Base-by-base conservation (phyloP, 345 rosid genomes). In the Citrus hindsii region DNA sequence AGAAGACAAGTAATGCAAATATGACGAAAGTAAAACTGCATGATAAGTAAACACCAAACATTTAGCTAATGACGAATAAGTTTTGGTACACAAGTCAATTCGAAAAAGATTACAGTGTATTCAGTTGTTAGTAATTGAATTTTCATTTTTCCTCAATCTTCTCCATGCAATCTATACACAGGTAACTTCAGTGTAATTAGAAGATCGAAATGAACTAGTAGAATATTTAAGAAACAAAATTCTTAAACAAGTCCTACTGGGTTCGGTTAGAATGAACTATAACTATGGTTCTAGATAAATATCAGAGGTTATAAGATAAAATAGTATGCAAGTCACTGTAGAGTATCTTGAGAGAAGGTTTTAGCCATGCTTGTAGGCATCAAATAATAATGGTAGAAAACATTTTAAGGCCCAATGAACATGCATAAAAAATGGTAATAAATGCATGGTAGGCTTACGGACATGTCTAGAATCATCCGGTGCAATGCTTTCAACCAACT, bases 391-490 rank as follows among this genome's bases (percentile, higher is more conserved):
- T 30, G 32, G 32, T 30, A 30, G 4, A 30, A 30, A 30, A 30
- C 32, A 30, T 30, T 30, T 30, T 30, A 30, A 30, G 32, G 32
- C 32, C 32, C 3, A 3, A 30, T 30, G 32, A 30, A 30, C 32
- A 30, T 30, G 32, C 32, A 30, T 30, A 30, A 30, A 30, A 30
- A 30, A 30, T 30, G 32, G 32, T 30, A 30, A 30, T 32, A 21
- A 64, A 14, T 32, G 4, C 2, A 33, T 0, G 37, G 12, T 18
- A 18, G 25, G 25, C 2, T 42, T 64, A 78, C 82, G 58, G 22
- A 79, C 94, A 93, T 81, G 79, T 37, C 92, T 77, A 32, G 25
- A 75, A 69, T 93, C 95, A 24, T 78, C 82, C 18, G 83, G 33
- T 0, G 80, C 32, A 0, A 93, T 27, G 60, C 63, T 85, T 62